phyloP scores from a whole-genome alignment of 768 basidiomycete species.

The Russula sp. region DNA sequence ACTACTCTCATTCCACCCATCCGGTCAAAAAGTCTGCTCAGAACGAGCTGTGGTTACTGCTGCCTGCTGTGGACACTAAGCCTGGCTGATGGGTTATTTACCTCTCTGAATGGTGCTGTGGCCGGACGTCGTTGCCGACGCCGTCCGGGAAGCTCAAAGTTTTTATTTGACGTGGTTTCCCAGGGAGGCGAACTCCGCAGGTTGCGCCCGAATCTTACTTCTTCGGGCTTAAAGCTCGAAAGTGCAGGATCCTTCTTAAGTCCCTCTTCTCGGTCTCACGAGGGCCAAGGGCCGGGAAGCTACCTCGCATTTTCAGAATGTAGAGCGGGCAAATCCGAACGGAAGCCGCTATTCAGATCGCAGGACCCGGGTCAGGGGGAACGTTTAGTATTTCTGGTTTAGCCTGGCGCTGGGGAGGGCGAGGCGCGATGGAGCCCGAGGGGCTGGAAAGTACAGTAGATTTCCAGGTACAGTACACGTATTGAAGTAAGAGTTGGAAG shows the following conservation, averaged over 20 bases:
- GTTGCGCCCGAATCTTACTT: slow-evolving; percentile 8
- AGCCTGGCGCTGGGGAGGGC: neutral
- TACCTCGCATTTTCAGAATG: neutral
- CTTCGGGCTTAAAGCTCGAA: slow-evolving; percentile 11
- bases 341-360: neutral
- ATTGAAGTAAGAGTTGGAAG: neutral
- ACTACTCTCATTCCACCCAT: no score
- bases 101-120: neutral
- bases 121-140: neutral
- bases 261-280: neutral
- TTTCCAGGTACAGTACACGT: slow-evolving; percentile 10
- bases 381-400: neutral
- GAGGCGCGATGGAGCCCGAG: neutral
- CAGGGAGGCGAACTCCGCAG: neutral
- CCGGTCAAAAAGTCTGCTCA: neutral
- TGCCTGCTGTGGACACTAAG: neutral
- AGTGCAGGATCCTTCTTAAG: neutral
- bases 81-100: neutral
- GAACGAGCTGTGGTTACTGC: neutral
- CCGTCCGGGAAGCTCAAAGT: no score
- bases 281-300: neutral
- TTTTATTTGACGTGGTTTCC: neutral
- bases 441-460: slow-evolving; percentile 12
- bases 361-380: neutral
- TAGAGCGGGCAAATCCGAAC: neutral